phyloP scores from a whole-genome alignment of 441 rosid species.

The Sinapis alba region DNA sequence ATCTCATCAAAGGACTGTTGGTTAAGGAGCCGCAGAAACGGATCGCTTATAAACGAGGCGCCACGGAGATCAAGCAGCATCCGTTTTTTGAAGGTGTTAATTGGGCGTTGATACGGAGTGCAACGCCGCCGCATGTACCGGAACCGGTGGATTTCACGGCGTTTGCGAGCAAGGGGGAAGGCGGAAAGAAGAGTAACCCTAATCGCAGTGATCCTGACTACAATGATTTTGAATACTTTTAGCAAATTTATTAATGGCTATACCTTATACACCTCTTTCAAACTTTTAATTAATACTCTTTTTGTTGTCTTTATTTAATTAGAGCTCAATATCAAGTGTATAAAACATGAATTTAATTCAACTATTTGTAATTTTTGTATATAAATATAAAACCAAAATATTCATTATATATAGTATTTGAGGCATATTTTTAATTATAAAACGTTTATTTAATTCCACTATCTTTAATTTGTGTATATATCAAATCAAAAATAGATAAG shows the following conservation, averaged over 20 bases:
- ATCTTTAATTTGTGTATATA: no score
- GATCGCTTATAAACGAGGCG: constrained; percentile 80
- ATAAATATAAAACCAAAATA: neutral
- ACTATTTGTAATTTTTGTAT: neutral
- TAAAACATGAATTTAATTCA: neutral
- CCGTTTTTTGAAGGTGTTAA: constrained; percentile 88
- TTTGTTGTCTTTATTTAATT: constrained; percentile 8
- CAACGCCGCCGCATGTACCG: constrained; percentile 80
- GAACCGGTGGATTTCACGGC: constrained; percentile 70
- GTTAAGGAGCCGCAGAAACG: constrained; percentile 81
- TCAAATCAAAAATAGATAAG: no score
- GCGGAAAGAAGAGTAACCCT: constrained; percentile 27
- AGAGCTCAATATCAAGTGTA: neutral
- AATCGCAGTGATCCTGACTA: constrained; percentile 53
- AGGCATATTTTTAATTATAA: neutral
- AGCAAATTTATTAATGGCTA: constrained; percentile 28
- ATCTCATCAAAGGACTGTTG: constrained; percentile 70
- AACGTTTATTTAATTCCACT: no score
- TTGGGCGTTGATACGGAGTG: constrained; percentile 86
- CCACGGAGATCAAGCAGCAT: constrained; percentile 88
- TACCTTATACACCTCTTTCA: neutral
- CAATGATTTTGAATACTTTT: constrained; percentile 82
- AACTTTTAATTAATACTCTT: neutral
- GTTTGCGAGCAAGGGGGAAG: constrained; percentile 51
- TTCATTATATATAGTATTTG: neutral